These are phyloP conservation scores for Mycena epipterygia DNA, from an alignment of 768 basidiomycete species.

Conservation along the genomic window DNA sequence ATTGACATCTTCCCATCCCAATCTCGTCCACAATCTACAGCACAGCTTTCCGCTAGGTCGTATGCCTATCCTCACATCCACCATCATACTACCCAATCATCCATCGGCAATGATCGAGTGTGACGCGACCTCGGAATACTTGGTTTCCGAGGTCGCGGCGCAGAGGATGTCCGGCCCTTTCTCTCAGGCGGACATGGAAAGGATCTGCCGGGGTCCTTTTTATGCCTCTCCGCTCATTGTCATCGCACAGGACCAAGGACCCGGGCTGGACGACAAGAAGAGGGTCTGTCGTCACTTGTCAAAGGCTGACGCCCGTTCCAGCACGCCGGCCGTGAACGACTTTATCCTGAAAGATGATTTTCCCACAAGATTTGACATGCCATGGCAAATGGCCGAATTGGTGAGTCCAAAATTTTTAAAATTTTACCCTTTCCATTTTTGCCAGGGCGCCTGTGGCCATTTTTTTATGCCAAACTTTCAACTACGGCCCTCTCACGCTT, in stretches of 20 bases:
- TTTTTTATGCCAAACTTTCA: not conserved
- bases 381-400: constrained; percentile 26
- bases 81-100: constrained; percentile 33
- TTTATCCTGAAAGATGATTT: constrained; percentile 34
- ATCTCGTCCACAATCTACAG: constrained; percentile 44
- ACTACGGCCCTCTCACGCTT: not conserved
- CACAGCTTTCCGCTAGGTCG: constrained; percentile 50
- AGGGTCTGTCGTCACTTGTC: constrained; percentile 39
- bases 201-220: constrained; percentile 44
- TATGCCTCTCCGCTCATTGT: constrained; percentile 44
- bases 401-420: constrained; percentile 27
- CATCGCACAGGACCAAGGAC: constrained; percentile 27
- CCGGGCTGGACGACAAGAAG: constrained; percentile 17
- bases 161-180: constrained; percentile 39
- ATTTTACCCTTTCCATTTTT: no score
- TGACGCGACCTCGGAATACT: constrained; percentile 27
- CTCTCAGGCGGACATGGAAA: constrained; percentile 34
- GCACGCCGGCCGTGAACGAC: constrained; percentile 31
- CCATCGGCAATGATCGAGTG: constrained; percentile 20
- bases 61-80: constrained; percentile 39
- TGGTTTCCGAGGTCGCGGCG: constrained; percentile 25
- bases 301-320: constrained; percentile 8
- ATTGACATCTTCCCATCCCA: constrained; percentile 44
- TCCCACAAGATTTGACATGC: constrained; percentile 32
- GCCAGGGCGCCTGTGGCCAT: not conserved